Evolutionary conservation across 129 eudicot species (phyloP), one percentile per base, ranked within the genome.

Genomic region (Flaveria brownii): DNA sequence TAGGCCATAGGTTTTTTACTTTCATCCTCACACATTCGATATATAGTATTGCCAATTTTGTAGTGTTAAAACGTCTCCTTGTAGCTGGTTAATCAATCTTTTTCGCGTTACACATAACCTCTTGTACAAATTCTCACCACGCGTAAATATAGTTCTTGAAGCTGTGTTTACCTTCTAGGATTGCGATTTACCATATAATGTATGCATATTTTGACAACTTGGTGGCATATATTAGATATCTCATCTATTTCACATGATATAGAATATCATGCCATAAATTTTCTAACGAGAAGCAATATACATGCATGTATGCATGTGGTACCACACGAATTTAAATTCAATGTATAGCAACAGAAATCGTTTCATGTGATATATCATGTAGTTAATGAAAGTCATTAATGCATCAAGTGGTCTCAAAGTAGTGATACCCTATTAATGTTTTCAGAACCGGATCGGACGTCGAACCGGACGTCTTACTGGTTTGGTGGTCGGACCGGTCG

Each of bases 1-100:
- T 63, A 76, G 33, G 52, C 39, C 72, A 28, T 76, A 76, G 80
- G 51, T 76, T 65, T 61, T 76, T 1, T 13, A 64, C 51, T 64
- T 76, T 66, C 22, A 18, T 45, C 49, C 6, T 36, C 64, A 17
- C 45, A 23, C 74, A 2, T 25, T 54, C 5, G 26, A 73, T 41
- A 20, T 36, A 56, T 59, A 56, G 18, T 16, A 71, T 74, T 59
- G 70, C 79, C 80, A 76, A 76, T 76, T 76, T 76, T 76, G 73
- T 64, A 76, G 80, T 18, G 43, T 25, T 61, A 9, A 59, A 43
- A 64, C 14, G 36, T 76, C 5, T 66, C 5, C 49, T 0, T 65
- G 28, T 66, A 52, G 55, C 20, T 23, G 3, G 17, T 20, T 2
- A 43, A 75, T 47, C 50, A 50, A 25, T 6, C 33, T 42, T 71